phyloP scores from a whole-genome alignment of 345 rosid genomes.

The Carallia pectinifolia region DNA sequence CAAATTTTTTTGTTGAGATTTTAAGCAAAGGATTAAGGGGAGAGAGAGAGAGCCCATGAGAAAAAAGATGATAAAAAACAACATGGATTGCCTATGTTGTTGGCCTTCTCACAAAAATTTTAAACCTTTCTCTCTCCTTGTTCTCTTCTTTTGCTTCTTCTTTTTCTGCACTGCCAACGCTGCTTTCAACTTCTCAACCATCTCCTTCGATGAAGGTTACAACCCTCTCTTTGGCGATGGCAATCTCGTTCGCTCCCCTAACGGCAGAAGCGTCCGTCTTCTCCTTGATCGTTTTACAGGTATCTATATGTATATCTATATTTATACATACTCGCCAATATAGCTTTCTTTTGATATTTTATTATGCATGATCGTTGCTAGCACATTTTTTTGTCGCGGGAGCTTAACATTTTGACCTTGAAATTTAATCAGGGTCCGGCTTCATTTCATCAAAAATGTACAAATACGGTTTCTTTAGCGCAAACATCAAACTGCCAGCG shows the following conservation, averaged over 20 bases:
- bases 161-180: background rate
- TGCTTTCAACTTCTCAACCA: slow-evolving; percentile 43
- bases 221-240: slow-evolving; percentile 71
- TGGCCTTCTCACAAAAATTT: background rate
- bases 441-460: slow-evolving; percentile 84
- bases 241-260: slow-evolving; percentile 67
- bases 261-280: slow-evolving; percentile 65
- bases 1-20: background rate
- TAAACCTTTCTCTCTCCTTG: background rate
- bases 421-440: slow-evolving; percentile 61
- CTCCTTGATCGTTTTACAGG: slow-evolving; percentile 74
- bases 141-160: slow-evolving; percentile 4
- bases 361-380: too few species aligned
- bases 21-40: background rate
- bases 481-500: slow-evolving; percentile 78
- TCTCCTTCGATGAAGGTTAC: slow-evolving; percentile 67
- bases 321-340: background rate
- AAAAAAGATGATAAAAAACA: background rate
- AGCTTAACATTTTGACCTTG: background rate
- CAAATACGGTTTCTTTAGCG: slow-evolving; percentile 80
- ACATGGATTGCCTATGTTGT: slow-evolving; percentile 3
- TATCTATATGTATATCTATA: slow-evolving; percentile 10
- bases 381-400: background rate
- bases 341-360: too few species aligned
- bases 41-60: background rate